Evolutionary conservation across 441 rosid genomes (phyloP).

Genomic region (Gossypium trilobum): DNA sequence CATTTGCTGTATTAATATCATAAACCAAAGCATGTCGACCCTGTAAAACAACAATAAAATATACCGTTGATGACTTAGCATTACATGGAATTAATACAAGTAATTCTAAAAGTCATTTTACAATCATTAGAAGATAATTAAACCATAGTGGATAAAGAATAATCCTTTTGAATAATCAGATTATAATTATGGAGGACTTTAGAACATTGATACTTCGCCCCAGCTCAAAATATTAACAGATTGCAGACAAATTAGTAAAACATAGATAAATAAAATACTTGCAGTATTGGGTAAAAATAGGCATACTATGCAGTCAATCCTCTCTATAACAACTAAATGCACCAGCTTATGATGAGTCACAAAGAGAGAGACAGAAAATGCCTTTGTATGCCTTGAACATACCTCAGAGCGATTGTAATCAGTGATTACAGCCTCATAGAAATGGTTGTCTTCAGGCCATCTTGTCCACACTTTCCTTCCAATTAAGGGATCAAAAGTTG

Average conservation of each 20-base stretch:
- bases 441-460: conserved; percentile 43
- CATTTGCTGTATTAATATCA: conserved; percentile 52
- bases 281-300: background rate
- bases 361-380: background rate
- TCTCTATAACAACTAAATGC: background rate
- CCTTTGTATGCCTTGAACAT: background rate
- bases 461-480: conserved; percentile 8
- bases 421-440: conserved; percentile 83
- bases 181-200: background rate
- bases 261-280: background rate
- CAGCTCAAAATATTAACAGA: background rate
- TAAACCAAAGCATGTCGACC: conserved; percentile 81
- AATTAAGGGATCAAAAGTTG: background rate
- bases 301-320: background rate
- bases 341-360: background rate
- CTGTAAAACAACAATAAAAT: conserved; percentile 32
- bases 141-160: background rate
- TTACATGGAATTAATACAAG: background rate
- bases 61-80: background rate
- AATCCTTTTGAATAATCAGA: conserved; percentile 9
- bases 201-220: background rate
- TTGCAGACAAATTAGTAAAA: background rate
- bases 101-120: conserved; percentile 2
- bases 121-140: background rate
- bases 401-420: conserved; percentile 38